Evolutionary conservation across 192 early-diverging fungal species (phyloP).

Genomic region (Coemansia sp.): DNA sequence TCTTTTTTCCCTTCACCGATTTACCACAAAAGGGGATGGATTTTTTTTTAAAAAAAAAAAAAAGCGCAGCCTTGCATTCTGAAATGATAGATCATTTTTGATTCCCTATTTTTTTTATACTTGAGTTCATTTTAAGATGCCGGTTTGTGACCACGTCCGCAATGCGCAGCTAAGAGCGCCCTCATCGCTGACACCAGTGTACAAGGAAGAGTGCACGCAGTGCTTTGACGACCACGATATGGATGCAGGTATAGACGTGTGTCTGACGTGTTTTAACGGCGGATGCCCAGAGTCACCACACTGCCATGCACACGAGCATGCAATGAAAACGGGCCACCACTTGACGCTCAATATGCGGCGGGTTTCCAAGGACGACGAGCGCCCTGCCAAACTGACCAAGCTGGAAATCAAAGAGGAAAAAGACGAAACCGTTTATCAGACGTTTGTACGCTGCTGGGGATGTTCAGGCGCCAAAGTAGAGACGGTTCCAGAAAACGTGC

Average conservation of each 20-base stretch:
- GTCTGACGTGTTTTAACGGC: conserved; percentile 92
- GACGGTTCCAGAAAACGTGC: conserved; percentile 35
- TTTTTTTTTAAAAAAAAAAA: too few species aligned
- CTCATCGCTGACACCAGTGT: conserved; percentile 41
- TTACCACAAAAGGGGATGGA: too few species aligned
- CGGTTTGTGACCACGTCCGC: conserved; percentile 35
- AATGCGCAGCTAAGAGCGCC: conserved; percentile 25
- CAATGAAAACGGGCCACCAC: conserved; percentile 68
- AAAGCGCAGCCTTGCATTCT: too few species aligned
- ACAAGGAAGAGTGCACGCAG: conserved; percentile 95
- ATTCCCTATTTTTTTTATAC: too few species aligned
- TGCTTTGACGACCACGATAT: conserved; percentile 85
- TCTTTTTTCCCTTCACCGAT: not conserved
- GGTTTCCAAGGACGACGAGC: conserved; percentile 44
- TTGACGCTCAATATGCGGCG: conserved; percentile 84
- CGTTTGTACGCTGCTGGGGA: conserved; percentile 74
- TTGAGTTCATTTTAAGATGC: conserved; percentile 6
- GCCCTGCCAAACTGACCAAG: conserved; percentile 80
- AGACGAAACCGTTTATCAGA: conserved; percentile 77
- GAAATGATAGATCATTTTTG: too few species aligned
- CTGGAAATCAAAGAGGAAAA: conserved; percentile 80
- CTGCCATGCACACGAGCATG: conserved; percentile 76
- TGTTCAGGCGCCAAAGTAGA: conserved; percentile 65
- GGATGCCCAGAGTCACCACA: conserved; percentile 66
- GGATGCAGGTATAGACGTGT: conserved; percentile 83